Base-by-base conservation (phyloP, 768 basidiomycete genomes). In the Lactarius tabidus region DNA sequence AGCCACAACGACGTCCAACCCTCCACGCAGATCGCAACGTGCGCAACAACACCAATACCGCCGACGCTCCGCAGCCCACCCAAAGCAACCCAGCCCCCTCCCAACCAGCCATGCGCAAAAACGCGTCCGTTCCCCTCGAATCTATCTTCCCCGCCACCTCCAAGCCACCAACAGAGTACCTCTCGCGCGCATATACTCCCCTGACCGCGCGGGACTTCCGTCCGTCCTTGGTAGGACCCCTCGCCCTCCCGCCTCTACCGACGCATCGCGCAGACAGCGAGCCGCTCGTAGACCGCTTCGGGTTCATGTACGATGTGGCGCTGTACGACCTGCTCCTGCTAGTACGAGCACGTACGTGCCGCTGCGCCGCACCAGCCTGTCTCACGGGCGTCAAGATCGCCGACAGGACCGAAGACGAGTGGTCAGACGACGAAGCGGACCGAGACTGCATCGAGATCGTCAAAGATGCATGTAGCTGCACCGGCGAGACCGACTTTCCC, bases 321-420 rank as follows among this genome's bases (percentile, higher is more conserved):
- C 82, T 86, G 70, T 92, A 93, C 70, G 93, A 95, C 70, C 81
- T 90, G 31, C 79, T 93, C 29, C 77, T 96, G 17, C 81, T 95
- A 31, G 74, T 89, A 10, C 81, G 90, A 33, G 90, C 89, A 20
- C 84, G 81, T 70, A 86, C 87, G 62, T 91, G 89, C 64, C 79
- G 83, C 55, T 89, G 83, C 69, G 84, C 88, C 0, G 92, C 92
- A 0, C 91, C 93, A 4, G 91, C 91, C 8, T 92, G 90, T 71
- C 77, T 92, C 55, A 94, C 92, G 0, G 93, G 93, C 0, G 88
- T 93, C 64, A 92, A 88, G 79, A 90, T 94, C 64, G 89, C 91
- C 2, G 93, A 94, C 72, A 80, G 90, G 33, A 85, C 85, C 71
- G 91, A 92, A 71, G 85, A 86, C 67, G 88, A 91, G 68, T 85